phyloP scores from a whole-genome alignment of 2,329 filamentous ascomycete genomes.

The Aspergillus persii region DNA sequence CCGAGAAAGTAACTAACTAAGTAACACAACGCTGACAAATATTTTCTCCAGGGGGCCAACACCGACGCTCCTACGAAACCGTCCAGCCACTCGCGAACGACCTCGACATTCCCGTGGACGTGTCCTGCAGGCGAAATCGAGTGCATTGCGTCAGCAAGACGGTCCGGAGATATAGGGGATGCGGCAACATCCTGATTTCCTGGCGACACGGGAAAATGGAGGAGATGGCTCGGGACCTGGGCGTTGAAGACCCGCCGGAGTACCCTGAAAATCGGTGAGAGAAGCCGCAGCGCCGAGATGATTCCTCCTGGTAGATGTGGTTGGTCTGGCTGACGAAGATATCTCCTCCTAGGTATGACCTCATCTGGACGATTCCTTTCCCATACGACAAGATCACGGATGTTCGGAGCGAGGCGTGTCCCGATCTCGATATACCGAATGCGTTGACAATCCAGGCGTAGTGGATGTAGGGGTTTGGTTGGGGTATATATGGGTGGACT shows the following conservation, averaged over 20 bases:
- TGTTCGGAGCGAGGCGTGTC: constrained; percentile 25
- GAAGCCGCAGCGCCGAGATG: neutral
- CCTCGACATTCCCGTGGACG: constrained; percentile 27
- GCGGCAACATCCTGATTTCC: constrained; percentile 28
- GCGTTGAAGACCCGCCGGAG: constrained; percentile 17
- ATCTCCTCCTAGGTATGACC: constrained; percentile 23
- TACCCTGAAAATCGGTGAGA: constrained; percentile 22
- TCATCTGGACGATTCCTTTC: constrained; percentile 30
- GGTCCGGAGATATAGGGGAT: constrained; percentile 20
- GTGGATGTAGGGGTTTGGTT: neutral
- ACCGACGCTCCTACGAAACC: constrained; percentile 22
- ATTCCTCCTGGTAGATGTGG: neutral
- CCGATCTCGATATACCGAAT: constrained; percentile 20
- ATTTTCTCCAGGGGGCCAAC: constrained; percentile 10
- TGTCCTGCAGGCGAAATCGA: constrained; percentile 24
- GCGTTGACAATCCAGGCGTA: constrained; percentile 21
- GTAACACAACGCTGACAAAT: neutral
- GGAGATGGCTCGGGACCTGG: constrained; percentile 21
- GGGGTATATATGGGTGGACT: neutral
- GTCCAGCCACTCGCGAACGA: constrained; percentile 28
- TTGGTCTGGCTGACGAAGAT: neutral
- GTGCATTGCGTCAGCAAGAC: constrained; percentile 22
- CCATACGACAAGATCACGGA: constrained; percentile 28
- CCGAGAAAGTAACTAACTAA: no score
- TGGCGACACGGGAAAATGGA: constrained; percentile 29